These are phyloP conservation scores for Candida yuanshanica DNA, from an alignment of 805 yeast genomes.

Conservation along the genomic window DNA sequence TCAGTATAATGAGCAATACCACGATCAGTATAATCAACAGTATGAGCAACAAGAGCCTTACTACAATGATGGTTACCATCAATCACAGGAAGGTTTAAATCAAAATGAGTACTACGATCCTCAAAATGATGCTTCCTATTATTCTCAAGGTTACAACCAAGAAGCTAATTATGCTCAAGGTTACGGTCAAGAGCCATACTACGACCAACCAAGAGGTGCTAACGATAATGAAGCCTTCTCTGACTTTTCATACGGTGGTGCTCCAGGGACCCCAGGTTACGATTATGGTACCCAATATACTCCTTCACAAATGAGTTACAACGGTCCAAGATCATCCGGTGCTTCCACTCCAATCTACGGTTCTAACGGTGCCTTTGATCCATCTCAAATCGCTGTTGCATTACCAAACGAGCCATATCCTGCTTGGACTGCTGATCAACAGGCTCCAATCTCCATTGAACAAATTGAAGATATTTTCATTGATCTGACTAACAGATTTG, in stretches of 20 bases:
- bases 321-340: slow-evolving; percentile 82
- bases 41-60: slow-evolving; percentile 39
- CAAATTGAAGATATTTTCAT: slow-evolving; percentile 84
- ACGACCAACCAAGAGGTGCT: slow-evolving; percentile 46
- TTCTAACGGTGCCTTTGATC: slow-evolving; percentile 50
- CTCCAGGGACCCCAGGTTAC: slow-evolving; percentile 63
- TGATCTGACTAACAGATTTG: slow-evolving; percentile 76
- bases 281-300: slow-evolving; percentile 67
- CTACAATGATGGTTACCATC: slow-evolving; percentile 30
- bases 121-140: slow-evolving; percentile 25
- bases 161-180: slow-evolving; percentile 19
- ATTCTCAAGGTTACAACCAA: slow-evolving; percentile 51
- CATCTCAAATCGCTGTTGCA: slow-evolving; percentile 59
- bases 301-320: slow-evolving; percentile 84
- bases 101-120: slow-evolving; percentile 27
- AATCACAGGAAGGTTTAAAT: slow-evolving; percentile 25
- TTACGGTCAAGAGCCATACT: slow-evolving; percentile 40
- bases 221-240: slow-evolving; percentile 56
- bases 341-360: slow-evolving; percentile 93
- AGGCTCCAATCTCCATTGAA: slow-evolving; percentile 78
- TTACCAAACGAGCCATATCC: slow-evolving; percentile 93
- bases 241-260: slow-evolving; percentile 58
- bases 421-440: slow-evolving; percentile 97
- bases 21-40: slow-evolving; percentile 28
- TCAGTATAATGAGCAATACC: slow-evolving; percentile 30